Conservation (phyloP, 768 basidiomycete species). For the Amanita inopinata region DNA sequence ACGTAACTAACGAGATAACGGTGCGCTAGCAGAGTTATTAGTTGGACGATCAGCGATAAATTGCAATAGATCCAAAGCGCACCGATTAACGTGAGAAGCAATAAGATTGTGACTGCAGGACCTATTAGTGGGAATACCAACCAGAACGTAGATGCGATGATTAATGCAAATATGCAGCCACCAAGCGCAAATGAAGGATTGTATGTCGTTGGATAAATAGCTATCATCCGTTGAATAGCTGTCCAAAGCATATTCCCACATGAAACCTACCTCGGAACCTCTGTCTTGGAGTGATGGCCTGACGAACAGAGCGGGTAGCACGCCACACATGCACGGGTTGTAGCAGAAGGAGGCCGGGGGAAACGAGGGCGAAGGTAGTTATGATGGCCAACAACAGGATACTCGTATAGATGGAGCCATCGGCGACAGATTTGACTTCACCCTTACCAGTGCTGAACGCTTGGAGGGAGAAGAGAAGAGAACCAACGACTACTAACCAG, state of each 20-base stretch:
- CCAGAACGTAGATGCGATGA: slow-evolving; percentile 65
- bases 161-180: slow-evolving; percentile 55
- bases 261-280: slow-evolving; percentile 56
- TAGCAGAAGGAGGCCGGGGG: slow-evolving; percentile 64
- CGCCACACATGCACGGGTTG: slow-evolving; percentile 58
- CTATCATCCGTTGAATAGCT: slow-evolving; percentile 20
- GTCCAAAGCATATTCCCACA: slow-evolving; percentile 6
- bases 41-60: background rate
- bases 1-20: slow-evolving; percentile 75
- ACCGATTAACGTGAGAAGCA: slow-evolving; percentile 61
- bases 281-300: slow-evolving; percentile 67
- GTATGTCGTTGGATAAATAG: slow-evolving; percentile 63
- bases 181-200: slow-evolving; percentile 60
- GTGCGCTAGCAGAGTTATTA: slow-evolving; percentile 47
- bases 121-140: slow-evolving; percentile 71
- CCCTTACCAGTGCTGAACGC: slow-evolving; percentile 36
- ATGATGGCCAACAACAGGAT: slow-evolving; percentile 48
- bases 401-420: slow-evolving; percentile 66
- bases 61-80: background rate
- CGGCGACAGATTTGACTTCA: slow-evolving; percentile 41
- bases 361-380: slow-evolving; percentile 55
- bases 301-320: slow-evolving; percentile 43
- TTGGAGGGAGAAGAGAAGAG: slow-evolving; percentile 58
- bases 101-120: slow-evolving; percentile 55
- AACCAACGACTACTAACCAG: slow-evolving; percentile 58